Evolutionary conservation across 768 basidiomycete genomes (phyloP), one percentile per base, ranked within the genome.

Genomic region (Punctularia strigosozonata): DNA sequence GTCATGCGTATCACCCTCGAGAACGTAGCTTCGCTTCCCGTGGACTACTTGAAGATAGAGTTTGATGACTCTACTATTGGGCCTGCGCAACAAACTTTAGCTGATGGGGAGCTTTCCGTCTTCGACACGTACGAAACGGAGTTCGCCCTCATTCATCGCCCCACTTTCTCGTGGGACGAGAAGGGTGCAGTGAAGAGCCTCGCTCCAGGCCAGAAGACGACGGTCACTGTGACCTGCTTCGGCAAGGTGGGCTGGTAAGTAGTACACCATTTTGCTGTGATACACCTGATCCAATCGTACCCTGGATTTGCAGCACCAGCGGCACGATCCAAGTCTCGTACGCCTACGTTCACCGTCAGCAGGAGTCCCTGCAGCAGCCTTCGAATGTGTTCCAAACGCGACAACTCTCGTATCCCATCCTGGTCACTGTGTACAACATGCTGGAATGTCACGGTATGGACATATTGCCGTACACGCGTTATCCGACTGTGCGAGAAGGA

Each of bases 371-470:
- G 22, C 42, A 55, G 21, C 46, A 58, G 17, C 54, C 61, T 1
- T 50, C 64, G 1, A 66, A 73, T 36, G 58, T 75, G 30, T 94
- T 98, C 57, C 74, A 91, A 53, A 78, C 87, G 20, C 82, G 95
- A 19, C 89, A 88, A 51, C 58, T 97, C 38, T 74, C 80, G 22
- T 89, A 89, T 52, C 90, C 92, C 4, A 70, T 98, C 45, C 69
- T 84, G 50, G 84, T 95, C 42, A 94, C 92, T 3, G 95, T 98
- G 10, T 95, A 97, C 54, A 86, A 87, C 48, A 92, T 92, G 68
- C 74, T 98, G 21, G 87, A 94, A 56, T 87, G 86, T 49, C 71
- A 80, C 45, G 68, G 69, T 26, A 81, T 97, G 77, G 80, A 87
- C 46, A 65, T 95, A 44, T 59, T 89, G 25, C 77, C 84, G 12